A percentile compares a stretch with the other conserved stretches of the same genome.
These are phyloP conservation scores for Wallacemonas rigidus DNA, from an alignment of 208 protist species.

Conservation along the genomic window DNA sequence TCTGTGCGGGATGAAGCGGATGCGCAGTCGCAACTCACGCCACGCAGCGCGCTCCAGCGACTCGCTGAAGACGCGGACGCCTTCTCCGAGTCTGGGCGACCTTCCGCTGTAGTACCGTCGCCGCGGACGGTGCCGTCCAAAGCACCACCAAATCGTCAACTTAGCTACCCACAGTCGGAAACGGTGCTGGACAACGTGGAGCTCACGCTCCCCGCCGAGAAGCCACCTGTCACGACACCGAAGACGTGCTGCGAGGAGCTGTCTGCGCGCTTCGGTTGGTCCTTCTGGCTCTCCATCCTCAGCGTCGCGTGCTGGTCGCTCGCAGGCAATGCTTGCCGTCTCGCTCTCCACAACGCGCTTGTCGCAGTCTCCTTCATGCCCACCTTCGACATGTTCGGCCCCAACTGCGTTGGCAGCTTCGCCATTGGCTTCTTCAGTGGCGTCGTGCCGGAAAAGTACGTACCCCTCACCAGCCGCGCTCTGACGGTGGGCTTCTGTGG, in stretches of 20 bases:
- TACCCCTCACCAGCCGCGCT: constrained; percentile 37
- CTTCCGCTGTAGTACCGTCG: background rate
- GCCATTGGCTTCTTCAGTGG: constrained; percentile 40
- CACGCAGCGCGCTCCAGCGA: constrained; percentile 1
- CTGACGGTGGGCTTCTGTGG: constrained; percentile 63
- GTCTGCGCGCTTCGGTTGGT: background rate
- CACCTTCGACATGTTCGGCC: constrained; percentile 42
- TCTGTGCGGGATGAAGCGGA: background rate
- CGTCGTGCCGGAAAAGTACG: constrained; percentile 22
- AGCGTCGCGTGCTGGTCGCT: constrained; percentile 45
- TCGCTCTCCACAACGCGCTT: constrained; percentile 31
- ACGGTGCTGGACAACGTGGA: background rate
- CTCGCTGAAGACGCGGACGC: background rate
- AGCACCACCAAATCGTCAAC: background rate
- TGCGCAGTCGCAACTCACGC: background rate
- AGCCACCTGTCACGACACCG: constrained; percentile 1
- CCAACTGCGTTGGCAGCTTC: constrained; percentile 52
- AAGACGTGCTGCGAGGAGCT: background rate
- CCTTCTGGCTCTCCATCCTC: constrained; percentile 34
- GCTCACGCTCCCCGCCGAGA: background rate
- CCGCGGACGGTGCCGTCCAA: background rate
- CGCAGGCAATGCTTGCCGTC: constrained; percentile 49
- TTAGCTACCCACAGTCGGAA: background rate
- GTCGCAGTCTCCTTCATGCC: constrained; percentile 29
- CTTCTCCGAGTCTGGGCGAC: background rate